These are phyloP conservation scores for Neofusicoccum sp. DNA, from an alignment of 2,329 filamentous ascomycete genomes.

Conservation along the genomic window DNA sequence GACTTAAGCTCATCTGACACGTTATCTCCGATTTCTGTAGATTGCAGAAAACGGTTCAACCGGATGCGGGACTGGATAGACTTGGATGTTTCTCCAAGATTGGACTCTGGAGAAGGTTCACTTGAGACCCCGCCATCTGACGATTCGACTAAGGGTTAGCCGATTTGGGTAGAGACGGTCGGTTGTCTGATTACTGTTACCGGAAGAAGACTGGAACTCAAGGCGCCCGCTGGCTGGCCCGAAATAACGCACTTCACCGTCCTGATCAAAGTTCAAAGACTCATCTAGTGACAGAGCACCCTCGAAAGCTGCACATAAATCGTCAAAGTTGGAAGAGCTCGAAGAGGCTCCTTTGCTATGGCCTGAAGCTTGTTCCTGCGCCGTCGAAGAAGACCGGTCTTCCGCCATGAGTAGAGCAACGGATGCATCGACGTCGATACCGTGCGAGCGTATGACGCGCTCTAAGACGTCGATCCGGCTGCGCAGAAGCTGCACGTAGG, in stretches of 20 bases:
- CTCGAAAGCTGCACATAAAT: conserved; percentile 31
- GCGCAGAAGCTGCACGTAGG: conserved; percentile 40
- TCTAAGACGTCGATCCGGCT: conserved; percentile 38
- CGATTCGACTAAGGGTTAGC: too few species aligned
- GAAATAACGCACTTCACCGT: conserved; percentile 41
- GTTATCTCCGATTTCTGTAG: conserved; percentile 1
- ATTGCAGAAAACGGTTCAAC: background rate
- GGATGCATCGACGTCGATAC: conserved; percentile 35
- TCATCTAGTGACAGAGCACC: conserved; percentile 41
- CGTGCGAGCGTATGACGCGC: conserved; percentile 31
- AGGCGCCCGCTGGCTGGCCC: conserved; percentile 42
- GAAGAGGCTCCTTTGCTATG: background rate
- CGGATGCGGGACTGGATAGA: background rate
- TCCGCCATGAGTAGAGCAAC: conserved; percentile 22
- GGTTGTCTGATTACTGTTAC: too few species aligned
- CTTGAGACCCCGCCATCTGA: too few species aligned
- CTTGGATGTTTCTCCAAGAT: background rate
- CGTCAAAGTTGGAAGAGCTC: conserved; percentile 25
- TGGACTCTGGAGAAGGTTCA: background rate
- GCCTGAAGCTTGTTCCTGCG: background rate
- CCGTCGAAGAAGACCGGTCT: background rate
- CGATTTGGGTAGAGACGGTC: too few species aligned
- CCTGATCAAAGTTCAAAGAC: conserved; percentile 39
- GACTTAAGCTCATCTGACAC: conserved; percentile 29
- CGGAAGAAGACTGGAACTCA: conserved; percentile 33